Evolutionary conservation across 2,329 filamentous ascomycete species (phyloP), one percentile per base, ranked within the genome.

Genomic region (Colletotrichum limetticola): DNA sequence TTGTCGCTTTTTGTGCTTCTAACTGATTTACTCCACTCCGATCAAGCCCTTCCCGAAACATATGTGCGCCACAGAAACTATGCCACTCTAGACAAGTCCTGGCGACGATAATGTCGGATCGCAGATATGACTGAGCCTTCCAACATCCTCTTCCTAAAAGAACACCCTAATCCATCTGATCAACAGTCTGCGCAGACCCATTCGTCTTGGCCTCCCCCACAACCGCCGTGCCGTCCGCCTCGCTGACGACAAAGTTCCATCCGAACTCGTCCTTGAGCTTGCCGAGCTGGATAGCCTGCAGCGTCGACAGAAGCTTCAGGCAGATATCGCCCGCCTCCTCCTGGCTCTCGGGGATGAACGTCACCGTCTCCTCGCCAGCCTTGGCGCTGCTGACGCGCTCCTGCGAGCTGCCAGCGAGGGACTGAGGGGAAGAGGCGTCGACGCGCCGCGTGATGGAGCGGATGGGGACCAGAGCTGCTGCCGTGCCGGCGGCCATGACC

Each of bases 401-500:
- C 71, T 85, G 81, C 49, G 79, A 72, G 69, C 81, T 78, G 9
- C 78, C 72, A 12, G 76, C 75, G 59, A 85, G 82, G 22, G 85
- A 86, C 52, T 82, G 80, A 14, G 84, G 76, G 16, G 84, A 83
- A 5, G 82, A 78, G 1, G 83, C 76, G 63, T 80, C 75, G 58
- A 84, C 74, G 56, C 86, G 89, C 78, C 95, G 91, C 3, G 94
- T 97, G 81, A 98, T 97, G 77, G 94, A 97, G 74, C 93, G 93
- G 82, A 98, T 97, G 1, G 96, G 96, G 3, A 98, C 95, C 66
- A 99, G 87, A 0, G 94, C 94, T 0, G 95, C 96, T 0, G 96
- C 96, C 0, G 96, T 98, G 1, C 96, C 96, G 3, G 95, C 95
- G 4, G 96, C 97, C 83, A 98, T 91, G 65, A 99, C 92, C 83